Conservation (phyloP, 495 filamentous ascomycete genomes). For the Daldinia caldariorum region DNA sequence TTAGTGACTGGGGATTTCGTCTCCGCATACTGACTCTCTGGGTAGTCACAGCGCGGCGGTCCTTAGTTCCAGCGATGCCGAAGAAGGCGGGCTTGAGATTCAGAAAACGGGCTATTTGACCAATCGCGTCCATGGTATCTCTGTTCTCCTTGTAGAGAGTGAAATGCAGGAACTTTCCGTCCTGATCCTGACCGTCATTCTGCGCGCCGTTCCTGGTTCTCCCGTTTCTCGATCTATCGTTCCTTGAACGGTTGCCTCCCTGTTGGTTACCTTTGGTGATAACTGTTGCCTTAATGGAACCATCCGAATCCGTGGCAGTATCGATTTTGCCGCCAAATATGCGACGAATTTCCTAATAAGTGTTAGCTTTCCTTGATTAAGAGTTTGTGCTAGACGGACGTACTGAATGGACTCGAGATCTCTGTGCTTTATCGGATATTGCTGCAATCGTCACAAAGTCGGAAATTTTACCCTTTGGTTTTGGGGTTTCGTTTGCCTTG, state of each 20-base stretch:
- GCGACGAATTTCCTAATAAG: slow-evolving; percentile 55
- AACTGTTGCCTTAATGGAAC: slow-evolving; percentile 51
- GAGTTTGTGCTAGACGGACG: background rate
- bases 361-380: slow-evolving; percentile 23
- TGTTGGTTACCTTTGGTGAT: slow-evolving; percentile 45
- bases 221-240: slow-evolving; percentile 43
- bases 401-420: slow-evolving; percentile 54
- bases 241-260: slow-evolving; percentile 52
- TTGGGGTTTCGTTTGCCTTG: slow-evolving; percentile 35
- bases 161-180: slow-evolving; percentile 88
- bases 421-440: slow-evolving; percentile 52
- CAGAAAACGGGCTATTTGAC: slow-evolving; percentile 72
- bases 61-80: slow-evolving; percentile 93
- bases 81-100: slow-evolving; percentile 75
- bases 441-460: slow-evolving; percentile 45
- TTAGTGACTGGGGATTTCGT: slow-evolving; percentile 69
- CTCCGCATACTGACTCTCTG: slow-evolving; percentile 82
- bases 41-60: slow-evolving; percentile 85
- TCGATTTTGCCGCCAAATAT: slow-evolving; percentile 53
- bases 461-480: slow-evolving; percentile 39
- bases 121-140: slow-evolving; percentile 93
- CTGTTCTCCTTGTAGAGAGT: slow-evolving; percentile 97
- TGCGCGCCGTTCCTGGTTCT: slow-evolving; percentile 44
- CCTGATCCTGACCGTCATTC: slow-evolving; percentile 45
- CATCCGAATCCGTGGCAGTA: slow-evolving; percentile 43